These are phyloP conservation scores for Mycotypha africana DNA, from an alignment of 371 early-diverging fungal species.

Conservation along the genomic window DNA sequence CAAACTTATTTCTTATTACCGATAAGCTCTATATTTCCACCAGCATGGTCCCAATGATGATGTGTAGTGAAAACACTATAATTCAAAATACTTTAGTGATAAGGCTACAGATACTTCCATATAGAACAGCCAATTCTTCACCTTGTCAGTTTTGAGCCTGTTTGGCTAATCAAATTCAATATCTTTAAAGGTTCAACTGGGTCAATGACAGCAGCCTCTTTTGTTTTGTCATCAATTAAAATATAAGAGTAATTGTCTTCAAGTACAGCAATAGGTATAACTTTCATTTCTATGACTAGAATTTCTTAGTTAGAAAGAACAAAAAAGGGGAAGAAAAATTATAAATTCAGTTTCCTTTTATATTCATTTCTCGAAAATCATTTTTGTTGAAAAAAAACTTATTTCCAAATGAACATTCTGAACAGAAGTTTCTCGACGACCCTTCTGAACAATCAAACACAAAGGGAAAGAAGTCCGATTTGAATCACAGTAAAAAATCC, in stretches of 20 bases:
- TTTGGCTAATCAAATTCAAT: slow-evolving; percentile 32
- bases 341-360: too few species aligned
- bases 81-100: too few species aligned
- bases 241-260: slow-evolving; percentile 83
- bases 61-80: slow-evolving; percentile 4
- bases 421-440: slow-evolving; percentile 8
- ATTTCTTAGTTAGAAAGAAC: not conserved
- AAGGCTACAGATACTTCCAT: not conserved
- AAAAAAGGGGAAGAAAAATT: slow-evolving; percentile 2
- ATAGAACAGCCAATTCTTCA: not conserved
- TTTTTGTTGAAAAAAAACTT: too few species aligned
- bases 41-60: slow-evolving; percentile 77
- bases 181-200: slow-evolving; percentile 58
- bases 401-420: slow-evolving; percentile 2
- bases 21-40: slow-evolving; percentile 61
- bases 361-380: too few species aligned
- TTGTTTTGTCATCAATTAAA: slow-evolving; percentile 63
- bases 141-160: slow-evolving; percentile 48
- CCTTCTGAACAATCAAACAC: not conserved
- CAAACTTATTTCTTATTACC: too few species aligned
- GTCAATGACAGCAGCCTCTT: slow-evolving; percentile 54
- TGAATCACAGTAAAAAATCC: too few species aligned
- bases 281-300: too few species aligned
- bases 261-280: slow-evolving; percentile 34
- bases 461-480: not conserved